Base-by-base conservation (phyloP, 176 grass and related monocot genomes). In the Zizania latifolia region DNA sequence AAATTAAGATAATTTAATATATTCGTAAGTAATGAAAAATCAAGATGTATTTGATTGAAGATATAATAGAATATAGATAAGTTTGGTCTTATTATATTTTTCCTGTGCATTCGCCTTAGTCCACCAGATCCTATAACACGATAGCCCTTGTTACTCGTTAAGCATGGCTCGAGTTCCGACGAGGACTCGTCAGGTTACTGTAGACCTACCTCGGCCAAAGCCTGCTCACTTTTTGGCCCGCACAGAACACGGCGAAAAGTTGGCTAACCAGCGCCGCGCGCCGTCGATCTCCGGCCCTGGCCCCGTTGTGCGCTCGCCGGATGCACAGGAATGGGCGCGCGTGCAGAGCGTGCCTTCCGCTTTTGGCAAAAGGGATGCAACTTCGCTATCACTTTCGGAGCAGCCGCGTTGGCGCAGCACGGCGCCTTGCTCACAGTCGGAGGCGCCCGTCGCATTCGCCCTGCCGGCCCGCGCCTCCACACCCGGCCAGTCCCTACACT, bases 341-440 rank as follows among this genome's bases (percentile, higher is more conserved):
- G 21, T 35, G 5, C 34, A 19, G 38, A 10, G 38, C n/a, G 75
- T 77, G 66, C 56, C 26, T 50, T 37, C 51, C 14, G n/a, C 51
- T 45, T 84, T 84, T 62, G 40, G 57, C 79, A 55, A 81, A 82
- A 82, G 58, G 22, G 16, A 55, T 19, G 23, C 43, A 31, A 41
- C 36, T 54, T 64, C 24, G 70, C 33, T 23, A 21, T 72, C 45
- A 2, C 36, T 46, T 11, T 43, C 10, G 82, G 30, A 50, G 23
- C 33, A 55, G 26, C 22, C 55, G 33, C 19, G 38, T 30, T 84
- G 28, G 44, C 74, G 11, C 60, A 14, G 21, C 58, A 40, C 40
- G 58, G 71, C 54, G 35, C 57, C n/a, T n/a, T n/a, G n/a, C 60
- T 75, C 57, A 58, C 75, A 50, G n/a, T 4, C 4, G 44, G 22